A percentile compares a stretch with the other conserved stretches of the same genome.
These are phyloP conservation scores for Saccharomycopsis javanensis DNA, from an alignment of 805 yeast genomes.

Conservation along the genomic window DNA sequence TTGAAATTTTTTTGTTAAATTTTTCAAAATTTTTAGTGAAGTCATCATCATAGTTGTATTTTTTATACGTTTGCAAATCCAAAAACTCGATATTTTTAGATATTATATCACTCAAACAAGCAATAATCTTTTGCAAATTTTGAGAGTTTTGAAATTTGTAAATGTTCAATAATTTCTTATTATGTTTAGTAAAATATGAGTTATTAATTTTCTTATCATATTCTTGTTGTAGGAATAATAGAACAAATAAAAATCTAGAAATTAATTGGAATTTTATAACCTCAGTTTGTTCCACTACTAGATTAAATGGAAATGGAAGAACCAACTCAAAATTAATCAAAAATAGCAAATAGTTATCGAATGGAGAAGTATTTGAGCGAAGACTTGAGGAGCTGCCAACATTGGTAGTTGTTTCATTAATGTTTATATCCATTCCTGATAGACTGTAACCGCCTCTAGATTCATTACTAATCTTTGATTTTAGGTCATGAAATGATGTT, in stretches of 20 bases:
- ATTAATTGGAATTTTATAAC: conserved; percentile 71
- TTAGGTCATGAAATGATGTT: conserved; percentile 17
- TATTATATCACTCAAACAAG: background rate
- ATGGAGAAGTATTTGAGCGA: conserved; percentile 14
- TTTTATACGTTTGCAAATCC: background rate
- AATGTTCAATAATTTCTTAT: conserved; percentile 3
- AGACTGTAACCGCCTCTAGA: background rate
- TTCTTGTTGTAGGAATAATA: conserved; percentile 1
- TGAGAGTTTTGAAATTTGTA: conserved; percentile 5
- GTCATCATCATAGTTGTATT: background rate
- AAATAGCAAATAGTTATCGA: conserved; percentile 37
- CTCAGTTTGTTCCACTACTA: conserved; percentile 60
- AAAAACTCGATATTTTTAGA: background rate
- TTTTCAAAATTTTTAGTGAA: conserved; percentile 3
- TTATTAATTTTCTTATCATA: conserved; percentile 3
- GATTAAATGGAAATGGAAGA: conserved; percentile 83
- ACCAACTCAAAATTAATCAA: conserved; percentile 45
- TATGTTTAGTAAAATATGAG: background rate
- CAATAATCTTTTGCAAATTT: background rate
- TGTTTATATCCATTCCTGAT: background rate
- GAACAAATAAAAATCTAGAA: conserved; percentile 51
- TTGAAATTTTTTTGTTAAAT: background rate
- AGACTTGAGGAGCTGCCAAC: background rate
- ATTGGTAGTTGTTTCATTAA: background rate
- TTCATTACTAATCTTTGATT: conserved; percentile 10